Evolutionary conservation across 73 alveolate genomes (phyloP), one percentile per base, ranked within the genome.

Genomic region (Paramecium biaurelia): DNA sequence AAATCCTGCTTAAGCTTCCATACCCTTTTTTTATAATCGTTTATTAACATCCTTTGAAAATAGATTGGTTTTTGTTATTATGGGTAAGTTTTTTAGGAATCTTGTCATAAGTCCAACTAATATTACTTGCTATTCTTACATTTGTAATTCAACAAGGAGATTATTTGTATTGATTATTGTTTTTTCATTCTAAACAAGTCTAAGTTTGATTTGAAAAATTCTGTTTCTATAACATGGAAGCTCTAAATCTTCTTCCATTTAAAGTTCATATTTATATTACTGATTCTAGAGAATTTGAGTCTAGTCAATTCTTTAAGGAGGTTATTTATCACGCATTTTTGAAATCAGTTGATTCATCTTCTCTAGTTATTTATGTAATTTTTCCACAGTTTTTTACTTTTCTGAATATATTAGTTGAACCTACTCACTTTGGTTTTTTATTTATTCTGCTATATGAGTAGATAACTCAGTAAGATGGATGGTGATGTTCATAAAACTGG

Each of bases 101-200:
- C 37, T 41, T 79, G 56, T 79, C 90, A 79, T 79, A 79, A 20
- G 90, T 79, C 90, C 90, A 79, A 45, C 90, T 79, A 79, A 45
- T 26, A 63, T 23, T 79, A 43, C 15, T 38, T 18, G 56, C 20
- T 38, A 26, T 43, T n/a, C 47, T 21, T 79, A 79, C 90, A 79
- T 79, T 45, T 79, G 56, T 1, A 79, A 41, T 47, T 79, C 90
- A 12, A 79, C 90, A 23, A 43, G 74, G 9, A 79, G 34, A n/a
- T 79, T 79, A 45, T 79, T 79, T 42, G 8, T 0, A 41, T 79
- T 79, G 24, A 23, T 21, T 8, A 79, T 45, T 34, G 26, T 20
- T 45, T 45, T 43, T 23, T 79, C 35, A 41, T 79, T 79, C 72
- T 47, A 14, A 10, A 79, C 90, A 23, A 79, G 32, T 20, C 56